These are phyloP conservation scores for Jamesozyma gamospora DNA, from an alignment of 805 yeast species.

Conservation along the genomic window DNA sequence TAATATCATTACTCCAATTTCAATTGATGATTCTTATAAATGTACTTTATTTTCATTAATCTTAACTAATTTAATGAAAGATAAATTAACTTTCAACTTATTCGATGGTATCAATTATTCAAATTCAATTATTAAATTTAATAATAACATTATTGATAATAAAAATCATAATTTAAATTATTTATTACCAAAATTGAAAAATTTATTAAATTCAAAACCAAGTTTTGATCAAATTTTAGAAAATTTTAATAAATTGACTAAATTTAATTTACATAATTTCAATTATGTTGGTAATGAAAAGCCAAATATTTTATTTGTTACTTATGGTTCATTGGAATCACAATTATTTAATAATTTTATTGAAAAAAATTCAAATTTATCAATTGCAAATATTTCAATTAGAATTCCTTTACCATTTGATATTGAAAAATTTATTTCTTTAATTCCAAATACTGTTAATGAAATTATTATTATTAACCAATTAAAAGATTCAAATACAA, in stretches of 20 bases:
- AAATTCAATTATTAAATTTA: conserved; percentile 15
- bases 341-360: conserved; percentile 36
- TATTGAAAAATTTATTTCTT: conserved; percentile 44
- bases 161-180: conserved; percentile 1
- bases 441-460: conserved; percentile 49
- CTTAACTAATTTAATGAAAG: conserved; percentile 37
- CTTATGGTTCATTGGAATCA: conserved; percentile 66
- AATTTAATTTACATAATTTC: conserved; percentile 21
- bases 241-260: conserved; percentile 21
- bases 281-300: conserved; percentile 52
- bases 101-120: conserved; percentile 63
- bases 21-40: conserved; percentile 55
- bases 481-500: conserved; percentile 26
- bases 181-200: conserved; percentile 2
- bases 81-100: conserved; percentile 50
- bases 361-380: conserved; percentile 17
- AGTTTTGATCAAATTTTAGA: conserved; percentile 21
- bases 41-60: conserved; percentile 55
- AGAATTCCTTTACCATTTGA: conserved; percentile 79
- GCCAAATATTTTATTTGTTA: conserved; percentile 58
- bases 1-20: conserved; percentile 61
- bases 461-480: conserved; percentile 64
- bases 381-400: conserved; percentile 58
- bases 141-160: conserved; percentile 7
- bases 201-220: conserved; percentile 5